Conservation (phyloP, 129 eudicot species). For the Tagetes patula region DNA sequence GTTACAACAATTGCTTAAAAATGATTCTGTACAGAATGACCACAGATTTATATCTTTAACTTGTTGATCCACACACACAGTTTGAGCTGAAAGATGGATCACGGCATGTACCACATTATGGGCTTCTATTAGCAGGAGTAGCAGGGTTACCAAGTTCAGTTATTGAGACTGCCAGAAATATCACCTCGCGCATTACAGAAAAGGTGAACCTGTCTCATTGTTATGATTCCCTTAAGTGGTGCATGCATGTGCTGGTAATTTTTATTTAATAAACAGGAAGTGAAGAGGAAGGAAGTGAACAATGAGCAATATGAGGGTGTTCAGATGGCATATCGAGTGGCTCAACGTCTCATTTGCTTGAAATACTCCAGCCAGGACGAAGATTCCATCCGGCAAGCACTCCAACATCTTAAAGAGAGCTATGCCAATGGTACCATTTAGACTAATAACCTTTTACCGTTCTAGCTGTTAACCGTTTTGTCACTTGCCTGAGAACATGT, state of each 20-base stretch:
- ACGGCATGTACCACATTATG: constrained; percentile 82
- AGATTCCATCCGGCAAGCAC: constrained; percentile 77
- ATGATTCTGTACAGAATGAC: no score
- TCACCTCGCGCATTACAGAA: constrained; percentile 75
- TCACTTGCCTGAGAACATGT: background rate
- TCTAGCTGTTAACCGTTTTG: background rate
- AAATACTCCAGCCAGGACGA: constrained; percentile 90
- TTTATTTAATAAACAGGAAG: constrained; percentile 43
- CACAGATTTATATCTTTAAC: background rate
- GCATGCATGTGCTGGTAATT: background rate
- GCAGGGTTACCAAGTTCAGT: constrained; percentile 89
- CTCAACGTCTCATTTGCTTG: constrained; percentile 85
- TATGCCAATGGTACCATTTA: constrained; percentile 48
- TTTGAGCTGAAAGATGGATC: constrained; percentile 89
- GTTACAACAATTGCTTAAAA: background rate
- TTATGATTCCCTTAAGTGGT: background rate
- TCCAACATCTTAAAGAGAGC: constrained; percentile 69
- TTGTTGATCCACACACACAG: constrained; percentile 43
- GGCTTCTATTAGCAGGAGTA: constrained; percentile 87
- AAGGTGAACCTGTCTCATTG: constrained; percentile 39
- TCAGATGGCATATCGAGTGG: constrained; percentile 67
- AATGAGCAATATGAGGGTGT: constrained; percentile 48
- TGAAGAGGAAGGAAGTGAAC: constrained; percentile 70
- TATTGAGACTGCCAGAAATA: constrained; percentile 70
- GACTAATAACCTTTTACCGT: background rate